phyloP scores from a whole-genome alignment of 192 early-diverging fungal species.

The Coemansia sp. region DNA sequence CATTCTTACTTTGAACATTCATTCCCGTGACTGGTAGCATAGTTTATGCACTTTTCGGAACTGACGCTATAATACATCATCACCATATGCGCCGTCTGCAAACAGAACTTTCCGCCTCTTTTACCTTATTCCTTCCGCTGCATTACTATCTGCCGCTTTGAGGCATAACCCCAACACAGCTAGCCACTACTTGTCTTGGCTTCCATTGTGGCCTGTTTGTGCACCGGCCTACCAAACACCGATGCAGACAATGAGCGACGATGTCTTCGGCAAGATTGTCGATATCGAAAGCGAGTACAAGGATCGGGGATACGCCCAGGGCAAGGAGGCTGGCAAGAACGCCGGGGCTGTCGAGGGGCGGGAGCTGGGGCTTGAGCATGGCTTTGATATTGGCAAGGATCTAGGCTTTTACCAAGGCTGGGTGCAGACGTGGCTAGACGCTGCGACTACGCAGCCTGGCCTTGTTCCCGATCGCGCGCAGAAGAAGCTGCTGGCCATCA shows the following conservation, averaged over 20 bases:
- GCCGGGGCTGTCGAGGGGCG: conserved; percentile 40
- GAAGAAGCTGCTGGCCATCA: conserved; percentile 39
- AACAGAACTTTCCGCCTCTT: too few species aligned
- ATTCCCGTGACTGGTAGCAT: neutral
- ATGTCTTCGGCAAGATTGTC: conserved; percentile 16
- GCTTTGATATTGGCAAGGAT: conserved; percentile 44
- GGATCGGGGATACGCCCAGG: conserved; percentile 30
- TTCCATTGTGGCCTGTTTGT: too few species aligned
- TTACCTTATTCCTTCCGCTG: too few species aligned
- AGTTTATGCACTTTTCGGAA: neutral
- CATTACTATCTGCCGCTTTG: too few species aligned
- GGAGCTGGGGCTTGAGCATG: conserved; percentile 48
- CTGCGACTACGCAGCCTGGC: conserved; percentile 20
- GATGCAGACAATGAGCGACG: conserved; percentile 1
- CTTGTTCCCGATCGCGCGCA: conserved; percentile 28
- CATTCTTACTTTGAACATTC: neutral
- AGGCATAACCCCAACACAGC: too few species aligned
- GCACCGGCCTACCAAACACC: neutral
- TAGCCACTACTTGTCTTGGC: too few species aligned
- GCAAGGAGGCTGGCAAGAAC: conserved; percentile 27
- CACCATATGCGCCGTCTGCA: too few species aligned
- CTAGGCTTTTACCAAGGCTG: conserved; percentile 53
- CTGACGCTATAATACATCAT: too few species aligned
- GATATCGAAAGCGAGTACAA: conserved; percentile 42
- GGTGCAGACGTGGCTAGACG: conserved; percentile 42